Conservation (phyloP, 2,329 filamentous ascomycete genomes). For the Gliomastix tumulicola region DNA sequence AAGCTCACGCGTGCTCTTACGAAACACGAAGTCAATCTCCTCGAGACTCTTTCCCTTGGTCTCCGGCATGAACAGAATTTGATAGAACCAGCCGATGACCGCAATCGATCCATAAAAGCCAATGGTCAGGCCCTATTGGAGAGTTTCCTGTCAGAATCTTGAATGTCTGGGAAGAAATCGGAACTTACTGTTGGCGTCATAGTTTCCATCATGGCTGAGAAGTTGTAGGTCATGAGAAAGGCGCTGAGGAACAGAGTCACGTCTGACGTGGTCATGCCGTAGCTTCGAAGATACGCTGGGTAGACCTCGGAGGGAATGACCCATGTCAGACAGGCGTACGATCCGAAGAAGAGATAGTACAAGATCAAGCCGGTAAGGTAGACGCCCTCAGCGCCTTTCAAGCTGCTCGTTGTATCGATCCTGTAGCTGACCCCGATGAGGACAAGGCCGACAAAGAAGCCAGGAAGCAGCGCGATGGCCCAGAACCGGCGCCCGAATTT, state of each 20-base stretch:
- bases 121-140: background rate
- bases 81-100: background rate
- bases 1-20: background rate
- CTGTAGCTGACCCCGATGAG: slow-evolving; percentile 33
- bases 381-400: slow-evolving; percentile 43
- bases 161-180: too few species aligned
- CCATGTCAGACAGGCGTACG: slow-evolving; percentile 58
- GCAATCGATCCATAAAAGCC: background rate
- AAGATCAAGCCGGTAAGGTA: slow-evolving; percentile 63
- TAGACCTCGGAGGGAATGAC: slow-evolving; percentile 64
- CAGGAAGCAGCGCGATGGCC: slow-evolving; percentile 65
- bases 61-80: slow-evolving; percentile 50
- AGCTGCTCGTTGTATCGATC: slow-evolving; percentile 36
- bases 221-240: background rate
- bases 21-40: background rate
- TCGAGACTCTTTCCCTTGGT: background rate
- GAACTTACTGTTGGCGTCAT: background rate
- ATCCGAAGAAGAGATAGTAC: slow-evolving; percentile 64
- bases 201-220: background rate
- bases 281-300: slow-evolving; percentile 64
- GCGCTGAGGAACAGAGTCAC: slow-evolving; percentile 61
- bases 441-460: slow-evolving; percentile 63
- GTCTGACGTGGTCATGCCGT: slow-evolving; percentile 67
- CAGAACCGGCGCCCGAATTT: slow-evolving; percentile 66
- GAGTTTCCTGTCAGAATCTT: too few species aligned